Conservation (phyloP, 805 yeast genomes). For the Cyberlindnera japonica region DNA sequence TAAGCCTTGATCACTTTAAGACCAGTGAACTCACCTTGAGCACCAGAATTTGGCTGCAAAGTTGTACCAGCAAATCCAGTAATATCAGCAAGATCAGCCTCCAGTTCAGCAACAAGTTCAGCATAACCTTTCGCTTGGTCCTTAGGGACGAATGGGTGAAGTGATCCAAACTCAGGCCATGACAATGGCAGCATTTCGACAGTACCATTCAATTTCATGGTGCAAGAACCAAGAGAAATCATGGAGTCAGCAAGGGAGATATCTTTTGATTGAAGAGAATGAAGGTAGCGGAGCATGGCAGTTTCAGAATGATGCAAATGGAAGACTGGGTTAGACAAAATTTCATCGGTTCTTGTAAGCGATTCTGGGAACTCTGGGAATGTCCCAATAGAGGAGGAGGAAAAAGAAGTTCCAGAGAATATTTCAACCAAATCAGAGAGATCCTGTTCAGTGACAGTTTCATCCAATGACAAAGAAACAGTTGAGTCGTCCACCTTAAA, state of each 20-base stretch:
- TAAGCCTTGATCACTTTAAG: constrained; percentile 80
- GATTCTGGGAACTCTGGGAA: constrained; percentile 51
- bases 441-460: constrained; percentile 68
- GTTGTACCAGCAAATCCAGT: constrained; percentile 93
- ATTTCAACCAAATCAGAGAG: constrained; percentile 51
- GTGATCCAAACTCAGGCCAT: constrained; percentile 85
- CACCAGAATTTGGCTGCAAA: constrained; percentile 96
- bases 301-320: constrained; percentile 90
- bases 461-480: constrained; percentile 86
- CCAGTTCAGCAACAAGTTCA: constrained; percentile 72
- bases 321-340: constrained; percentile 75
- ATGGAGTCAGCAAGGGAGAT: constrained; percentile 91
- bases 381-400: constrained; percentile 24
- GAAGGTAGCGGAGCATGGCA: constrained; percentile 87
- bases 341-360: constrained; percentile 51
- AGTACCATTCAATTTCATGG: constrained; percentile 95
- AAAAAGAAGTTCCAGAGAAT: constrained; percentile 45
- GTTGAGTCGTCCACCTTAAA: constrained; percentile 59
- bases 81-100: constrained; percentile 80
- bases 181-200: constrained; percentile 92
- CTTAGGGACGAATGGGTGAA: constrained; percentile 91
- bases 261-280: constrained; percentile 80
- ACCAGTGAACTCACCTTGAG: constrained; percentile 98
- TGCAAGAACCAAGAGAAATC: constrained; percentile 97
- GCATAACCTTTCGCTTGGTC: constrained; percentile 88